Evolutionary conservation across 768 basidiomycete species (phyloP), one percentile per base, ranked within the genome.

Genomic region (Phylloporus sp.): DNA sequence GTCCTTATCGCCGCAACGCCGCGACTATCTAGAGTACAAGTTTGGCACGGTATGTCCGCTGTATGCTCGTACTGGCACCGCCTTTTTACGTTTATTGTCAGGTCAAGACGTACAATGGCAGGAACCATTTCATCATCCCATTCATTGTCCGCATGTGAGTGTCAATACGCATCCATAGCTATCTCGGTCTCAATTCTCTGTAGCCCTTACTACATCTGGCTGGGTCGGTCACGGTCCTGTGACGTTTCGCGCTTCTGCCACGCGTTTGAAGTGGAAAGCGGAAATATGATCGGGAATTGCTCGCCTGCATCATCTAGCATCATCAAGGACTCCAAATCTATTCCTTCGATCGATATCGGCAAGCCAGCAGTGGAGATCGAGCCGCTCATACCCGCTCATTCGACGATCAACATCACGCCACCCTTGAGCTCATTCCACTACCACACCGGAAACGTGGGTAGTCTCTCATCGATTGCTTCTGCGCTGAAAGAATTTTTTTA

Each of bases 11-110:
- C 78, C 80, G 8, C 76, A 78, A 22, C 67, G 84, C 27, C 73
- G 84, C 17, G 79, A 82, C 42, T 89, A 88, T 62, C 73, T 89
- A 27, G 86, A 90, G 62, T 85, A 87, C 64, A 79, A 78, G 47
- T 87, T 87, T 65, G 84, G 84, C 32, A 87, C 86, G 22, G 78
- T 83, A 36, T 42, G 71, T 67, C 17, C 18, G 13, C 10, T 31
- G 13, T 3, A 55, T 42, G 44, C 14, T 14, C 33, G 9, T 4
- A 9, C 27, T 33, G 10, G 8, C 11, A 11, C 15, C 0, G 11
- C 3, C 9, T 33, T 18, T 44, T 53, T 18, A 48, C 32, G 4
- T 18, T 11, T 14, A 3, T 27, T 23, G 17, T 20, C 36, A 77
- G 74, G 67, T 79, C 56, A 86, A 84, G 61, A 76, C 71, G 27